These are phyloP conservation scores for Colletotrichum sp. DNA, from an alignment of 2,329 filamentous ascomycete species.

Conservation along the genomic window DNA sequence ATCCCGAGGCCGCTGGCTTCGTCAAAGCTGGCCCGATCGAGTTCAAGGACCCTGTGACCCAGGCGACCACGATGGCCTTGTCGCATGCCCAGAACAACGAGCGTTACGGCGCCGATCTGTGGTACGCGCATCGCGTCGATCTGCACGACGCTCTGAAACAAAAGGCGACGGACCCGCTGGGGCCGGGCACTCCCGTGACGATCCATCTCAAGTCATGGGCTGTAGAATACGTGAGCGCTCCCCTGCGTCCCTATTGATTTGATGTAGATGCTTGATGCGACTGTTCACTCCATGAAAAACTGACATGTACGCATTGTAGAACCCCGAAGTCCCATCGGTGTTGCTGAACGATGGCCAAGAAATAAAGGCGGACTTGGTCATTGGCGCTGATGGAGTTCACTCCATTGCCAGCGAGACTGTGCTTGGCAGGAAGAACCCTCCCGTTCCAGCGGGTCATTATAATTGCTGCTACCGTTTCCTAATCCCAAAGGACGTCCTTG, in stretches of 20 bases:
- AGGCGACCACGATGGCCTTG: slow-evolving; percentile 27
- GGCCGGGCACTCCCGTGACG: slow-evolving; percentile 27
- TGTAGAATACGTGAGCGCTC: slow-evolving; percentile 29
- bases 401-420: slow-evolving; percentile 33
- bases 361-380: slow-evolving; percentile 40
- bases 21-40: slow-evolving; percentile 27
- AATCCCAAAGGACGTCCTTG: slow-evolving; percentile 31
- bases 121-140: slow-evolving; percentile 45
- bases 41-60: slow-evolving; percentile 23
- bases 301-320: slow-evolving; percentile 14
- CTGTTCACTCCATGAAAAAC: not conserved
- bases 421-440: slow-evolving; percentile 28
- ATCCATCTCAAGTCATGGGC: slow-evolving; percentile 29
- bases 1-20: slow-evolving; percentile 30
- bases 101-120: slow-evolving; percentile 30
- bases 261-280: not conserved
- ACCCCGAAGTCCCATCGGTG: slow-evolving; percentile 29
- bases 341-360: slow-evolving; percentile 31
- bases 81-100: slow-evolving; percentile 14
- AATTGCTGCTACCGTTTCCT: slow-evolving; percentile 42
- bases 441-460: slow-evolving; percentile 28
- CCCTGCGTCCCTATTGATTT: not conserved
- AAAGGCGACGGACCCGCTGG: slow-evolving; percentile 33
- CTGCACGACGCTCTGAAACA: slow-evolving; percentile 40
- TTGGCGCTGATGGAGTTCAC: slow-evolving; percentile 51